A percentile compares a stretch with the other conserved stretches of the same genome.
phyloP scores from a whole-genome alignment of 495 filamentous ascomycete genomes.

The Thermochaetoides thermophila region DNA sequence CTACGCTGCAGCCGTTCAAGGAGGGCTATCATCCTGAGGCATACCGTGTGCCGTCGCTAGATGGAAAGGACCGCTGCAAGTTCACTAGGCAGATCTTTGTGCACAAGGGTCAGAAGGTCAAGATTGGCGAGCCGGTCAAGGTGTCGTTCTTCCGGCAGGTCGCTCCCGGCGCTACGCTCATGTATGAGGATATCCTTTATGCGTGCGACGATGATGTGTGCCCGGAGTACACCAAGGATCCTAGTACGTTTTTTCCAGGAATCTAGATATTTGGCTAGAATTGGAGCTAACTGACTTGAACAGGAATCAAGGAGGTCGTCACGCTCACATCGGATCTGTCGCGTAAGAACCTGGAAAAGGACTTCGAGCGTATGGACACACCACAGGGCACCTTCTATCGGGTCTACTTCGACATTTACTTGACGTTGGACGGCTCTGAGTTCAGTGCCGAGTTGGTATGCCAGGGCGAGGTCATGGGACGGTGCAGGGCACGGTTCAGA shows the following conservation, averaged over 20 bases:
- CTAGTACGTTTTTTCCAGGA: constrained; percentile 52
- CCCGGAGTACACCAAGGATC: constrained; percentile 98
- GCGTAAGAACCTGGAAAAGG: constrained; percentile 95
- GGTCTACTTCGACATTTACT: constrained; percentile 64
- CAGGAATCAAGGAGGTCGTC: constrained; percentile 98
- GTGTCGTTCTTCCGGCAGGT: constrained; percentile 98
- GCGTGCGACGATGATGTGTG: constrained; percentile 97
- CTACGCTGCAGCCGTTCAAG: constrained; percentile 95
- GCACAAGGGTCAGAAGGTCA: constrained; percentile 95
- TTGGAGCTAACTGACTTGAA: constrained; percentile 16
- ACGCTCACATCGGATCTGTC: constrained; percentile 94
- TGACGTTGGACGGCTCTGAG: constrained; percentile 91
- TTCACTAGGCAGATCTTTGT: constrained; percentile 98
- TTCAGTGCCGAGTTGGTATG: constrained; percentile 97
- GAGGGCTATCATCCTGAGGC: constrained; percentile 96
- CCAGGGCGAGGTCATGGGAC: constrained; percentile 97
- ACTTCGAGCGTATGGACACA: constrained; percentile 98
- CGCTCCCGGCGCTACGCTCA: constrained; percentile 89
- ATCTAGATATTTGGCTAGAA: neutral
- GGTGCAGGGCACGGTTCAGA: constrained; percentile 77
- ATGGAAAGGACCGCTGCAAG: constrained; percentile 97
- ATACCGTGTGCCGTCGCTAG: constrained; percentile 89
- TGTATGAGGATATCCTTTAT: constrained; percentile 98
- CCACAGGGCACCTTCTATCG: constrained; percentile 97
- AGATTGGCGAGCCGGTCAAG: constrained; percentile 98